Conservation (phyloP, 1,284 basidiomycete species). For the Hemileccinum hortonii region DNA sequence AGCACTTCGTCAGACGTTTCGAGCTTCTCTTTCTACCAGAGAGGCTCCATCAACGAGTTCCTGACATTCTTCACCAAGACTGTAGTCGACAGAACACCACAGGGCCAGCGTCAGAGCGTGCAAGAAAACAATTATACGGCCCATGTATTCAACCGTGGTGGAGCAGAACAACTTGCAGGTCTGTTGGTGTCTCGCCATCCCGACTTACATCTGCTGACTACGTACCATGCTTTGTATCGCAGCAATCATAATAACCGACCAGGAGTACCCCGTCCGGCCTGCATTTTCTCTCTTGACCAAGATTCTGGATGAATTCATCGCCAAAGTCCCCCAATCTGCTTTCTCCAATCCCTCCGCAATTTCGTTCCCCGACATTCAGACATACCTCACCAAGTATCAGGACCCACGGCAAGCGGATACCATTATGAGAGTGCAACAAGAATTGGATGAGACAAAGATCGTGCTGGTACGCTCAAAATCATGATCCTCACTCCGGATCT, state of each 20-base stretch:
- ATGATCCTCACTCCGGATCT: background rate
- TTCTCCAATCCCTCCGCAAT: constrained; percentile 64
- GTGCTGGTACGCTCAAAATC: constrained; percentile 60
- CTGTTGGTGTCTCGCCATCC: constrained; percentile 25
- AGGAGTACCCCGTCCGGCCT: constrained; percentile 95
- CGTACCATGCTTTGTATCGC: constrained; percentile 15
- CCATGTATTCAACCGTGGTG: constrained; percentile 87
- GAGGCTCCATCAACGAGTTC: constrained; percentile 83
- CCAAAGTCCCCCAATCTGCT: constrained; percentile 72
- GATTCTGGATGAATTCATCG: constrained; percentile 89
- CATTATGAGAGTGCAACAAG: constrained; percentile 98
- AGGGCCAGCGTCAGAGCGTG: constrained; percentile 88
- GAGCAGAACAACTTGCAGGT: constrained; percentile 80
- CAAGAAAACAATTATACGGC: constrained; percentile 95
- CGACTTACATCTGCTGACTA: constrained; percentile 2
- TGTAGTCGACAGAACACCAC: constrained; percentile 85
- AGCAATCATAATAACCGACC: constrained; percentile 93
- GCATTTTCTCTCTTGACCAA: constrained; percentile 96
- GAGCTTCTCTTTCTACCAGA: constrained; percentile 93
- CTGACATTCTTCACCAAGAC: constrained; percentile 91
- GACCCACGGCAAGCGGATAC: constrained; percentile 98
- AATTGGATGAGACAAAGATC: constrained; percentile 99
- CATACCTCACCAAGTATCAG: constrained; percentile 92
- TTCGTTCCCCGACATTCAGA: constrained; percentile 70
- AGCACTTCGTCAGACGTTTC: constrained; percentile 81